Evolutionary conservation across 805 yeast species (phyloP).

Genomic region (Zygosaccharomyces rouxii): DNA sequence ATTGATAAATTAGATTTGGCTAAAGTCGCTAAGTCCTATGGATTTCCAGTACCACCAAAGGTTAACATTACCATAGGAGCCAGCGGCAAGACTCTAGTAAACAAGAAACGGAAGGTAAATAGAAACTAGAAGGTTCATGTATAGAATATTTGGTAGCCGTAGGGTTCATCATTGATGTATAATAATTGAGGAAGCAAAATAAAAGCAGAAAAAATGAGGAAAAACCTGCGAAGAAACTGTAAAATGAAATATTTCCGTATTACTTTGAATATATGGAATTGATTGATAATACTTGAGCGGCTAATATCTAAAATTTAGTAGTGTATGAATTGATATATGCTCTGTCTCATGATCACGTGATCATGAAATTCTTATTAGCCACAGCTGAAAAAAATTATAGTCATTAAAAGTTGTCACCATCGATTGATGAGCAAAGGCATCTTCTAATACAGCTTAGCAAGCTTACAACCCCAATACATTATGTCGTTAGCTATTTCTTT

Average conservation of each 20-base stretch:
- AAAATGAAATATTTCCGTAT: no score
- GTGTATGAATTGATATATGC: not conserved
- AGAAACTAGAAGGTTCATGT: constrained; percentile 11
- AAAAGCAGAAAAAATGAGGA: not conserved
- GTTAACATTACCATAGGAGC: constrained; percentile 95
- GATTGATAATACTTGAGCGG: not conserved
- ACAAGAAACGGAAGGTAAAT: constrained; percentile 25
- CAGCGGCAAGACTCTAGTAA: constrained; percentile 58
- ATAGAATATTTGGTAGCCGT: not conserved
- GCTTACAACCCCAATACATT: not conserved
- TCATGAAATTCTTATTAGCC: not conserved
- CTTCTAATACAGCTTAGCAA: not conserved
- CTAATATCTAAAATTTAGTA: not conserved
- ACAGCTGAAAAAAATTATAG: not conserved
- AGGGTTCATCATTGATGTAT: constrained; percentile 1
- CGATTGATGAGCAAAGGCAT: not conserved
- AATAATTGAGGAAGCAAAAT: not conserved
- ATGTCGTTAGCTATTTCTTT: constrained; percentile 29
- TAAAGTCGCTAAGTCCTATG: constrained; percentile 93
- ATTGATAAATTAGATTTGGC: constrained; percentile 91
- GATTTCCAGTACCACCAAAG: constrained; percentile 93
- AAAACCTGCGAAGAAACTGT: not conserved
- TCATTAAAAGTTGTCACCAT: not conserved
- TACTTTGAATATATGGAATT: no score
- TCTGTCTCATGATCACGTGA: not conserved